Percentiles rank a stretch among this genome's conserved stretches.
These are phyloP conservation scores for Skeletonema grethae DNA, from an alignment of 108 stramenopile species.

Conservation along the genomic window DNA sequence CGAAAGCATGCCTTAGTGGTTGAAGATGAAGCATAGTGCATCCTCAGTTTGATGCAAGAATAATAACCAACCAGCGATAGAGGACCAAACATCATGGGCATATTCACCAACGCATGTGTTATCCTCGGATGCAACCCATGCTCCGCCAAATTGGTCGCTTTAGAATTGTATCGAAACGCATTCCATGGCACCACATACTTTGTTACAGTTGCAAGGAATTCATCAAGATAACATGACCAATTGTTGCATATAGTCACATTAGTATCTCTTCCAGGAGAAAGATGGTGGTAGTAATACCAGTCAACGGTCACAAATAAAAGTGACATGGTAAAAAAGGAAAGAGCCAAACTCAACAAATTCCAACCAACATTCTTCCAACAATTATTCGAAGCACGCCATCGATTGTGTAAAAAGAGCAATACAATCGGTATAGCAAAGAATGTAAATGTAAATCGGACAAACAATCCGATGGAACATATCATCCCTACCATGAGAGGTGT, in stretches of 20 bases:
- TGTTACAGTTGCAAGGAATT: conserved; percentile 1
- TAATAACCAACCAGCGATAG: conserved; percentile 49
- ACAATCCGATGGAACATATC: conserved; percentile 65
- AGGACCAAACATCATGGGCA: conserved; percentile 81
- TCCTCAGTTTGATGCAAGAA: neutral
- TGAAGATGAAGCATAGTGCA: neutral
- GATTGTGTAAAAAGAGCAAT: conserved; percentile 35
- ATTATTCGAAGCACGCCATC: conserved; percentile 2
- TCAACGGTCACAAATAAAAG: conserved; percentile 34
- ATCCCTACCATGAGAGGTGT: conserved; percentile 47
- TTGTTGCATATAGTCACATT: conserved; percentile 5
- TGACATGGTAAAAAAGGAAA: conserved; percentile 9
- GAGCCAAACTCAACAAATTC: neutral
- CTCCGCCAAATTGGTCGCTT: conserved; percentile 60
- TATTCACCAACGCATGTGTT: conserved; percentile 74
- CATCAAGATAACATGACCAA: neutral
- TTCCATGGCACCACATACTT: conserved; percentile 70
- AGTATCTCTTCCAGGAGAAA: neutral
- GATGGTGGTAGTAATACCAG: conserved; percentile 3
- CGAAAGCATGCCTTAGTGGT: neutral
- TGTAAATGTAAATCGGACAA: conserved; percentile 77
- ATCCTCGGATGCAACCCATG: conserved; percentile 82
- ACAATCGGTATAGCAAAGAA: conserved; percentile 69
- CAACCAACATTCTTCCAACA: conserved; percentile 20
- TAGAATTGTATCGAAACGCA: conserved; percentile 77